Base-by-base conservation (phyloP, 768 basidiomycete species). In the Panaeolus papilionaceus region DNA sequence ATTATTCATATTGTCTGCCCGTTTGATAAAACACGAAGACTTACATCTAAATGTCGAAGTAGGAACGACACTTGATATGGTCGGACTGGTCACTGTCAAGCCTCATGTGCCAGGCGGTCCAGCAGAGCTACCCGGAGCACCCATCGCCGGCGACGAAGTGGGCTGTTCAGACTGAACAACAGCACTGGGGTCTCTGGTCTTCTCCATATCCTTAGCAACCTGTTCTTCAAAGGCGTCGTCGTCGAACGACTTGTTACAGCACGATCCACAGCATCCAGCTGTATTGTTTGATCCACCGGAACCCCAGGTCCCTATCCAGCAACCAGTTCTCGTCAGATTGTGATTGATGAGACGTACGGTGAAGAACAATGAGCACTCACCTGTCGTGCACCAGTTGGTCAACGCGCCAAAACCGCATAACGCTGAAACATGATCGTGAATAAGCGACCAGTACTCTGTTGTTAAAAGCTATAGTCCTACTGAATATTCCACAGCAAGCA, bases 181-280 rank as follows among this genome's bases (percentile, higher is more conserved):
- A 6, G 73, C 74, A 54, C 76, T 76, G 12, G 75, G 70, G 51
- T 79, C 80, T 62, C 75, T 74, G 0, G 82, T 82, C 66, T 75
- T 79, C 44, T 76, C 78, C 77, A 80, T 68, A 67, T 85, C 81
- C 68, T 77, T 77, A 58, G 76, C 70, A 10, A 80, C 76, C 45
- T 80, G 73, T 49, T 72, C 76, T 20, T 84, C 83, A 70, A 85
- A 82, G 0, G 71, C 74, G 68, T 86, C 85, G 44, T 82, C 81
- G 70, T 85, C 77, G 72, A 85, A 85, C 2, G 81, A 81, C 10
- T 79, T 72, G 20, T 74, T 72, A 66, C 79, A 85, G 65, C 84
- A 86, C 39, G 76, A 77, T 12, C 79, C 81, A 70, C 84, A 86
- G 67, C 85, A 86, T 11, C 84, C 84, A n/a, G 77, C 71, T 62